Evolutionary conservation across 257 asterid genomes (phyloP).

Genomic region (Gynochthodes officinalis): DNA sequence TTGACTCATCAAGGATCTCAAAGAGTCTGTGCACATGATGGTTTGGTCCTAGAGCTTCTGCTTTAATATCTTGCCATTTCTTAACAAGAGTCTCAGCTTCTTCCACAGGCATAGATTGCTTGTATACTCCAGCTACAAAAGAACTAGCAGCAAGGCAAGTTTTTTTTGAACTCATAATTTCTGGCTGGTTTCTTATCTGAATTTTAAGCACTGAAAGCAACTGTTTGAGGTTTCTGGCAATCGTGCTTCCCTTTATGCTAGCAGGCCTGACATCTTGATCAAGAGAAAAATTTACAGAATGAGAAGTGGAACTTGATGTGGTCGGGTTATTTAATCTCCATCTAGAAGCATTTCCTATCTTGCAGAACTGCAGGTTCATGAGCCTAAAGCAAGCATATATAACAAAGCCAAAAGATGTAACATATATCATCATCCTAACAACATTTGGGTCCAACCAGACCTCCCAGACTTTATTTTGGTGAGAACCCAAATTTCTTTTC

Average conservation of each 20-base stretch:
- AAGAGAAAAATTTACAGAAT: conserved; percentile 34
- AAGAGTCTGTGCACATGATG: conserved; percentile 59
- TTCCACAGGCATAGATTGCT: conserved; percentile 74
- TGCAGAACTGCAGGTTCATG: conserved; percentile 46
- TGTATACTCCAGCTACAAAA: conserved; percentile 40
- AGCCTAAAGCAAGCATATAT: conserved; percentile 47
- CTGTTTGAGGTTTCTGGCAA: conserved; percentile 43
- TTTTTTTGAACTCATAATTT: conserved; percentile 42
- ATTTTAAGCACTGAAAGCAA: conserved; percentile 43
- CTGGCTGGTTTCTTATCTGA: conserved; percentile 36
- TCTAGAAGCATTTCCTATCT: conserved; percentile 43
- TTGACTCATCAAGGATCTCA: conserved; percentile 84
- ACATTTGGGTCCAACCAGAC: conserved; percentile 45
- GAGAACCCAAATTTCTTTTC: conserved; percentile 73
- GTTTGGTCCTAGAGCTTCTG: conserved; percentile 89
- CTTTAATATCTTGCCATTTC: conserved; percentile 83
- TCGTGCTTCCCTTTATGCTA: conserved; percentile 34
- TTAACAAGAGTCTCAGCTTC: conserved; percentile 93
- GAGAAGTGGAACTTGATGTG: conserved; percentile 36
- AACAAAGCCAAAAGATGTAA: conserved; percentile 67
- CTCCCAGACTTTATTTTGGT: conserved; percentile 56
- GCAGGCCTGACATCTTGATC: conserved; percentile 32
- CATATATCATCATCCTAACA: conserved; percentile 52
- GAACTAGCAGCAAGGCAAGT: conserved; percentile 69
- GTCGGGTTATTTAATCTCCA: conserved; percentile 42